These are phyloP conservation scores for Lachancea sp. DNA, from an alignment of 805 yeast species.

Conservation along the genomic window DNA sequence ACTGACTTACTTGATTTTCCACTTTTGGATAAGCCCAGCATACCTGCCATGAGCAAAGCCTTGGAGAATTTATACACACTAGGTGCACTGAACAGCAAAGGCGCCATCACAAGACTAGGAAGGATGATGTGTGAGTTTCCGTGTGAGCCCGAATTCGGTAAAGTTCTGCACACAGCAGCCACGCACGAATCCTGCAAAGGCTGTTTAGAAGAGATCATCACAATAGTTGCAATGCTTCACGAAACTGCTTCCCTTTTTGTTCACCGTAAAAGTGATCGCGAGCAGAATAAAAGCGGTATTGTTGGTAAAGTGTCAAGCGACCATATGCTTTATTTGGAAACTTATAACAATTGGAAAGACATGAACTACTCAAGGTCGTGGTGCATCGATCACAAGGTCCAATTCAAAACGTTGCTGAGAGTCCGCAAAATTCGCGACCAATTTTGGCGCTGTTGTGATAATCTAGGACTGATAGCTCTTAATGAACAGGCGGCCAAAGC, in stretches of 20 bases:
- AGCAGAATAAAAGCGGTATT: conserved; percentile 37
- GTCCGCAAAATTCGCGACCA: conserved; percentile 70
- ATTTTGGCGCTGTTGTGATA: conserved; percentile 50
- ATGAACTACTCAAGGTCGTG: conserved; percentile 64
- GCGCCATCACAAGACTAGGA: conserved; percentile 72
- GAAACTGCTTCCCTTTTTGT: conserved; percentile 65
- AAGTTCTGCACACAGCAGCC: conserved; percentile 60
- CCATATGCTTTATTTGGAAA: conserved; percentile 66
- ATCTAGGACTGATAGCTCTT: conserved; percentile 21
- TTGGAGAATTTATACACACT: conserved; percentile 76
- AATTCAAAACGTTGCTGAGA: conserved; percentile 62
- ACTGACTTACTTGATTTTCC: conserved; percentile 77
- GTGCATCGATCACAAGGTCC: conserved; percentile 82
- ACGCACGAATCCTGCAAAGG: conserved; percentile 44
- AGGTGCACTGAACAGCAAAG: conserved; percentile 79
- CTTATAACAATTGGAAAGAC: conserved; percentile 72
- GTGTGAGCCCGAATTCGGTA: conserved; percentile 83
- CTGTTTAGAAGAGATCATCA: conserved; percentile 53
- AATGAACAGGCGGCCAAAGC: conserved; percentile 12
- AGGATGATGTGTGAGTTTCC: conserved; percentile 88
- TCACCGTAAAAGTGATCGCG: conserved; percentile 6
- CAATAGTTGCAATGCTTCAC: conserved; percentile 77
- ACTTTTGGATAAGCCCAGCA: conserved; percentile 84
- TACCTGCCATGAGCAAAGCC: conserved; percentile 64
- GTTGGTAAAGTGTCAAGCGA: conserved; percentile 57